Conservation (phyloP, 2,329 filamentous ascomycete genomes). For the Diaporthe eres region DNA sequence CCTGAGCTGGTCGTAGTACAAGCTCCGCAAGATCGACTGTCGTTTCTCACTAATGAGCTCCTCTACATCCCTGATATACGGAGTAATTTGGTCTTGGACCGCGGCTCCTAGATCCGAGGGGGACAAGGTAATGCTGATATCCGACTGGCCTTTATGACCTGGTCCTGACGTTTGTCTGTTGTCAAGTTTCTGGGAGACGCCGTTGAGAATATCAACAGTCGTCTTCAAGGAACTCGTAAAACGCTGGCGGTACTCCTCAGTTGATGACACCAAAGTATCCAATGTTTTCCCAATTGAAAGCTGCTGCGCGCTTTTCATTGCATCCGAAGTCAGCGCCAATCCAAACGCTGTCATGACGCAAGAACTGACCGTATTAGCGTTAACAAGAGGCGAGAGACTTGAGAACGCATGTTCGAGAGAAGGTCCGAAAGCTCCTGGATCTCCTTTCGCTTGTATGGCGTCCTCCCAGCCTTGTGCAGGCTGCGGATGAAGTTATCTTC, state of each 20-base stretch:
- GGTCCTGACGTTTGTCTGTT: not conserved
- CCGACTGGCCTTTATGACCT: not conserved
- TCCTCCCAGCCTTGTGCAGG: not conserved
- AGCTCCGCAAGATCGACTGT: slow-evolving; percentile 4
- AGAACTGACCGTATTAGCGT: slow-evolving; percentile 20
- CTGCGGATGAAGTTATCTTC: not conserved
- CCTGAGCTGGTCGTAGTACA: slow-evolving; percentile 15
- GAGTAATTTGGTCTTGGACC: not conserved
- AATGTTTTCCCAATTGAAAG: not conserved
- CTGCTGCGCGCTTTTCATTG: not conserved
- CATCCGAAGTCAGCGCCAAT: not conserved
- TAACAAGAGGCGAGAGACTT: slow-evolving; percentile 22
- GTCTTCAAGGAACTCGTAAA: not conserved
- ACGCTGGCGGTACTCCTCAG: not conserved
- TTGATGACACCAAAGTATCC: not conserved
- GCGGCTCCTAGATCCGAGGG: not conserved
- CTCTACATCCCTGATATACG: not conserved
- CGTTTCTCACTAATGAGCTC: not conserved
- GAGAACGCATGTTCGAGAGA: not conserved
- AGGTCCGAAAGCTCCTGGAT: not conserved
- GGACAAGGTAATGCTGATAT: not conserved
- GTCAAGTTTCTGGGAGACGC: not conserved
- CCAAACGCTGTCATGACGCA: too few species aligned
- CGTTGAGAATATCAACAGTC: not conserved
- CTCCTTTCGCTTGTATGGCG: slow-evolving; percentile 21